These are phyloP conservation scores for Hyphodiscus sp. DNA, from an alignment of 2,329 filamentous ascomycete species.

Conservation along the genomic window DNA sequence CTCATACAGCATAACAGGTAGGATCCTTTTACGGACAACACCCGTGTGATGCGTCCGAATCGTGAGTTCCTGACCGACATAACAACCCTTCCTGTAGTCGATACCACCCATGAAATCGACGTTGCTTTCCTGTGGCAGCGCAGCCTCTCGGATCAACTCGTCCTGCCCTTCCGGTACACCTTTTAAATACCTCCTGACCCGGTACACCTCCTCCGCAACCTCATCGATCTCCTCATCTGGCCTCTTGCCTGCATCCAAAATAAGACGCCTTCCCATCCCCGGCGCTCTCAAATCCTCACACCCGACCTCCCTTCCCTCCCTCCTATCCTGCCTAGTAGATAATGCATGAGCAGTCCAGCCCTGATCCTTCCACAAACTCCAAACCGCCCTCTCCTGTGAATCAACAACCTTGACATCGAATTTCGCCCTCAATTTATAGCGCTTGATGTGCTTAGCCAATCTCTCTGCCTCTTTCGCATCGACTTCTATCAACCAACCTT, in stretches of 20 bases:
- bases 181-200: constrained; percentile 66
- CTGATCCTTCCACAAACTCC: constrained; percentile 58
- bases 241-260: constrained; percentile 32
- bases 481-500: constrained; percentile 70
- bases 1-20: constrained; percentile 71
- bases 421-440: constrained; percentile 81
- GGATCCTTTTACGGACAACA: constrained; percentile 81
- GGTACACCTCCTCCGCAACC: constrained; percentile 57
- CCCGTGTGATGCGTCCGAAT: constrained; percentile 93
- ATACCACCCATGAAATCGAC: constrained; percentile 80
- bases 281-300: constrained; percentile 46
- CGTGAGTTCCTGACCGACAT: constrained; percentile 92
- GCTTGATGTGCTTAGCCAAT: constrained; percentile 67
- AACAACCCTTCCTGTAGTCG: constrained; percentile 94
- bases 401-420: constrained; percentile 62
- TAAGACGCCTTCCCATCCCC: constrained; percentile 47
- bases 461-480: constrained; percentile 59
- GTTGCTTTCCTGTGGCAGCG: constrained; percentile 83
- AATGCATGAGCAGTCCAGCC: constrained; percentile 14
- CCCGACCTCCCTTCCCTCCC: constrained; percentile 21
- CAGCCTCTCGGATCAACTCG: constrained; percentile 65
- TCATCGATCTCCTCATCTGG: constrained; percentile 33
- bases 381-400: constrained; percentile 59
- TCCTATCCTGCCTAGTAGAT: not conserved
- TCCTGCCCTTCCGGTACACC: constrained; percentile 80